These are phyloP conservation scores for Globisporangium orthogonon DNA, from an alignment of 352 stramenopile species.

Conservation along the genomic window DNA sequence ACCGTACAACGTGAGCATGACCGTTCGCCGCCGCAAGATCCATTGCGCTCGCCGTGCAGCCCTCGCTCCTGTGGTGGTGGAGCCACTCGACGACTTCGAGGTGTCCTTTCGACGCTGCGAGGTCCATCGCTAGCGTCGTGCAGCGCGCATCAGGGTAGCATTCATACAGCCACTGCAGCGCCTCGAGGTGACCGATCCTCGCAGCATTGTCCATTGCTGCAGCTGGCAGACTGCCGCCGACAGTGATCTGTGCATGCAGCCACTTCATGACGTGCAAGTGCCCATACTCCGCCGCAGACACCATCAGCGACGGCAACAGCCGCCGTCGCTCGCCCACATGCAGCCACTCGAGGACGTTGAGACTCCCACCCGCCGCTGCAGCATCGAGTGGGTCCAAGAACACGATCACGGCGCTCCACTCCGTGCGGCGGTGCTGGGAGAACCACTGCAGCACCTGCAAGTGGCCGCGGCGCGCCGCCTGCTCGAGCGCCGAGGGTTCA, in stretches of 20 bases:
- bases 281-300: slow-evolving; percentile 3
- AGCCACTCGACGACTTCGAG: slow-evolving; percentile 1
- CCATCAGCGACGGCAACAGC: slow-evolving; percentile 1
- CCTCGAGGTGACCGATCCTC: slow-evolving; percentile 38
- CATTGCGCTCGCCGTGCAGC: slow-evolving; percentile 2
- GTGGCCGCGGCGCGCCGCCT: neutral
- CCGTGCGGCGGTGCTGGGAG: neutral
- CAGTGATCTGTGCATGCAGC: neutral
- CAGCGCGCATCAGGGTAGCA: slow-evolving; percentile 34
- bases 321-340: neutral
- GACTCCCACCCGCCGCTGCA: neutral
- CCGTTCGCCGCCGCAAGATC: neutral
- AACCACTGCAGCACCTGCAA: slow-evolving; percentile 5
- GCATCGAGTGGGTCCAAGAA: neutral
- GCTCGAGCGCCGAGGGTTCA: slow-evolving; percentile 1
- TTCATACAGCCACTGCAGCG: slow-evolving; percentile 52
- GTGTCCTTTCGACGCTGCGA: slow-evolving; percentile 1
- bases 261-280: slow-evolving; percentile 3
- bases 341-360: slow-evolving; percentile 1
- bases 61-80: neutral
- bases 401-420: slow-evolving; percentile 2
- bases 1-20: slow-evolving; percentile 15
- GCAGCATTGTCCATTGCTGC: slow-evolving; percentile 62
- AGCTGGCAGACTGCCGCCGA: neutral
- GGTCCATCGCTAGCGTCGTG: slow-evolving; percentile 1